Evolutionary conservation across 2,329 filamentous ascomycete genomes (phyloP), one percentile per base, ranked within the genome.

Genomic region (Cytospora mali): DNA sequence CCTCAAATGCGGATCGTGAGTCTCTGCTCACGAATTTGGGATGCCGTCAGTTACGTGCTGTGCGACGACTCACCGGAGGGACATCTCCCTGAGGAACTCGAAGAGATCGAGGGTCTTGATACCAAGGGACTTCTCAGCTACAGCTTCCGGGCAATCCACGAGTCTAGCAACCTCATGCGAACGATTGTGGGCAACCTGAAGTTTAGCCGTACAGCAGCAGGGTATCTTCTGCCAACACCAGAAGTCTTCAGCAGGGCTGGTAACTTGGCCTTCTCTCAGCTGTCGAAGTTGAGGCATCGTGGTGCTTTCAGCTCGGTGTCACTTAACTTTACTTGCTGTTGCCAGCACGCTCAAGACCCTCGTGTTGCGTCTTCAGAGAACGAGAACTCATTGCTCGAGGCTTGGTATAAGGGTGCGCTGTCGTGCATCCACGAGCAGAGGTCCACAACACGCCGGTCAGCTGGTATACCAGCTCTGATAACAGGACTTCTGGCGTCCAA

Each of bases 1-100:
- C 64, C 87, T 1, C 86, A 89, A 66, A 66, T 73, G 2, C 82
- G 84, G 4, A 81, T 93, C 1, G 76, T 91, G 14, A 69, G 71
- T 1, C 81, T 83, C 64, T 90, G 92, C 62, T 76, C 81, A 55
- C 80, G 83, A n/a, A 85, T 96, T 7, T 99, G 95, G 95, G 70
- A 77, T 0, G 83, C 86, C 28, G 92, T 97, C 6, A 85, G 85
- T 68, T 83, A 88, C 58, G 86, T 96, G 4, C 83, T 99, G 0
- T 99, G 95, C 71, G 89, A 96, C 66, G 95, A 97, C 75, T 96
- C 95, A 1, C 95, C 96, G 0, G 95, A 99, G 76, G 94, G 94
- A 0, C 88, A 95, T 73, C 79, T 92, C 4, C 89, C 88, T 0
- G 87, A 93, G 57, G 91, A 94, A 28, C 74, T 92, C n/a, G 86